These are phyloP conservation scores for Lycium ferocissimum DNA, from an alignment of 257 asterid species.

Conservation along the genomic window DNA sequence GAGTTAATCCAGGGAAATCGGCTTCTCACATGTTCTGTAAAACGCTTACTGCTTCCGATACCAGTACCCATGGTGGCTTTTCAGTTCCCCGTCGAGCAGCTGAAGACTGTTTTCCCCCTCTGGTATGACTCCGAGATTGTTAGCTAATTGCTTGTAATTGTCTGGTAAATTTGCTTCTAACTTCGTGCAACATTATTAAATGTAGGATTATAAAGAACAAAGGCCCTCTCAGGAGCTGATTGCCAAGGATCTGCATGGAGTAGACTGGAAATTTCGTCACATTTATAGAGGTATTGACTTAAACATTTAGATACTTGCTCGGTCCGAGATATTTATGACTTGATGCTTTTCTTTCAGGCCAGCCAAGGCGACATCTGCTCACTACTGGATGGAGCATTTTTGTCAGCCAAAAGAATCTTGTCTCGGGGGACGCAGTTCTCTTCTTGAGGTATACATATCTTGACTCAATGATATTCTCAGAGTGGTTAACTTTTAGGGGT, in stretches of 20 bases:
- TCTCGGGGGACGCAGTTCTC: constrained; percentile 92
- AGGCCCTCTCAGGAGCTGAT: constrained; percentile 96
- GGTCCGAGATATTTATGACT: neutral
- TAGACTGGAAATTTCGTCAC: constrained; percentile 97
- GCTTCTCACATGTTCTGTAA: constrained; percentile 99
- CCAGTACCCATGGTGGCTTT: constrained; percentile 98
- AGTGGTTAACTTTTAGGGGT: neutral
- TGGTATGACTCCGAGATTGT: constrained; percentile 55
- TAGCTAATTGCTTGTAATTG: constrained; percentile 10
- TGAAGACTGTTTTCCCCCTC: constrained; percentile 98
- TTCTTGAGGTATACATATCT: constrained; percentile 71
- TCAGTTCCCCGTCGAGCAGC: constrained; percentile 99
- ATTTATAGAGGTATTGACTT: constrained; percentile 80
- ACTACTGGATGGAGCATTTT: constrained; percentile 98
- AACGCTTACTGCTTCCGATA: constrained; percentile 95
- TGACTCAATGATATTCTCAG: neutral
- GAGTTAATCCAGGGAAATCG: constrained; percentile 59
- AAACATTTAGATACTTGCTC: constrained; percentile 11
- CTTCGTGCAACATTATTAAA: constrained; percentile 22
- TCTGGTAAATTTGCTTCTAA: neutral
- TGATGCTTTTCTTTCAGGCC: constrained; percentile 65
- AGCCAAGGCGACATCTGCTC: constrained; percentile 98
- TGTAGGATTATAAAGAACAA: constrained; percentile 87
- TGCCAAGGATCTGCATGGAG: constrained; percentile 93
- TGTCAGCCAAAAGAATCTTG: constrained; percentile 90